Conservation (phyloP, 257 asterid species). For the Solanum peruvianum region DNA sequence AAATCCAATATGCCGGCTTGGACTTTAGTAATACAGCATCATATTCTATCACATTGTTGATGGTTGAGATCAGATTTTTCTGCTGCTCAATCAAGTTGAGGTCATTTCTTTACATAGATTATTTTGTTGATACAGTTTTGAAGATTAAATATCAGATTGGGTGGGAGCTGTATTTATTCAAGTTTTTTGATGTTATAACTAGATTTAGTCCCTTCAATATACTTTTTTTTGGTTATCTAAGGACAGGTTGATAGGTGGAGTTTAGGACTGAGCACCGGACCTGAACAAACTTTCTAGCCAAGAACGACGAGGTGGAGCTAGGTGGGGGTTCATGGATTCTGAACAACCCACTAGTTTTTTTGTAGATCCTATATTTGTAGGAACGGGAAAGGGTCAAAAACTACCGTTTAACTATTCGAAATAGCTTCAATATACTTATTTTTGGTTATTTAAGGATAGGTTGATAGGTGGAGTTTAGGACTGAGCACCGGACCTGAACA, state of each 20-base stretch:
- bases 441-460: neutral
- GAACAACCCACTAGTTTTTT: no score
- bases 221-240: neutral
- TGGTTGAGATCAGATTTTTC: neutral
- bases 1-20: slow-evolving; percentile 74
- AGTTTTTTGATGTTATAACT: neutral
- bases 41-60: neutral
- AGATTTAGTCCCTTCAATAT: neutral
- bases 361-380: no score
- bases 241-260: neutral
- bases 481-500: no score
- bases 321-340: no score
- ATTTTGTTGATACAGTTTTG: neutral
- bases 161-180: neutral
- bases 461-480: neutral
- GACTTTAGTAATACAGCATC: slow-evolving; percentile 18
- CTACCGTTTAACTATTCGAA: no score
- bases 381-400: no score
- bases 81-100: neutral
- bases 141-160: neutral
- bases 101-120: neutral
- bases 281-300: no score
- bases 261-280: no score
- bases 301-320: no score
- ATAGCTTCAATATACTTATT: neutral